These are phyloP conservation scores for Fomitopsis pulvina DNA, from an alignment of 768 basidiomycete species.

Conservation along the genomic window DNA sequence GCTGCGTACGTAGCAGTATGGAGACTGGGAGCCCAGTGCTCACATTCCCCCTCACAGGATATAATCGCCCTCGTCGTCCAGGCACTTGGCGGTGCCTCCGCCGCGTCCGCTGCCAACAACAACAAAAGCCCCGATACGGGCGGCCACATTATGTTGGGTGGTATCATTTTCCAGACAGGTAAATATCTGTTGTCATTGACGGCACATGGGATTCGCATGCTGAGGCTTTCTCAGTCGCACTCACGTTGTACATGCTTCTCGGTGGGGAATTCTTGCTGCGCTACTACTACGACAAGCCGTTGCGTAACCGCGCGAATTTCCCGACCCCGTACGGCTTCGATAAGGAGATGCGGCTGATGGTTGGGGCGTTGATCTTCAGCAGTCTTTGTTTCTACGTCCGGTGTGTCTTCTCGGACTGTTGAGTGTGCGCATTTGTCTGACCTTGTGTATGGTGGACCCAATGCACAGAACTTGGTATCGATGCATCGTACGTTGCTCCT, in stretches of 20 bases:
- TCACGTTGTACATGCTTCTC: conserved; percentile 33
- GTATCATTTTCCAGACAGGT: conserved; percentile 56
- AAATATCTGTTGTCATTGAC: conserved; percentile 11
- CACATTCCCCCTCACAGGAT: conserved; percentile 26
- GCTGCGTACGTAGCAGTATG: conserved; percentile 22
- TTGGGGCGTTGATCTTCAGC: conserved; percentile 28
- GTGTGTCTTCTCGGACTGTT: conserved; percentile 20
- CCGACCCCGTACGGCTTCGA: conserved; percentile 10
- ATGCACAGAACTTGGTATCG: conserved; percentile 41
- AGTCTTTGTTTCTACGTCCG: conserved; percentile 46
- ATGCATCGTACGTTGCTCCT: conserved; percentile 26
- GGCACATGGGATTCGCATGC: neutral
- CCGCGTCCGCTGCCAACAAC: conserved; percentile 23
- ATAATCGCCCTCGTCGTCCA: conserved; percentile 55
- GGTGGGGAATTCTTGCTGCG: conserved; percentile 40
- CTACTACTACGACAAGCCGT: conserved; percentile 29
- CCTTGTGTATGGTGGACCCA: neutral
- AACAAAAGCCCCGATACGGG: conserved; percentile 27
- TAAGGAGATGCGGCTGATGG: conserved; percentile 24
- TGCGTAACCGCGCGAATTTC: conserved; percentile 14
- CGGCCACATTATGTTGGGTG: conserved; percentile 51
- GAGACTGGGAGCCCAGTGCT: neutral
- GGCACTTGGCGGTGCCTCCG: conserved; percentile 57
- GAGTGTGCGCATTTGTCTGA: neutral
- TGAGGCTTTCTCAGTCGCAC: conserved; percentile 15